phyloP scores from a whole-genome alignment of 1,284 basidiomycete species.

The Ustilago nuda region DNA sequence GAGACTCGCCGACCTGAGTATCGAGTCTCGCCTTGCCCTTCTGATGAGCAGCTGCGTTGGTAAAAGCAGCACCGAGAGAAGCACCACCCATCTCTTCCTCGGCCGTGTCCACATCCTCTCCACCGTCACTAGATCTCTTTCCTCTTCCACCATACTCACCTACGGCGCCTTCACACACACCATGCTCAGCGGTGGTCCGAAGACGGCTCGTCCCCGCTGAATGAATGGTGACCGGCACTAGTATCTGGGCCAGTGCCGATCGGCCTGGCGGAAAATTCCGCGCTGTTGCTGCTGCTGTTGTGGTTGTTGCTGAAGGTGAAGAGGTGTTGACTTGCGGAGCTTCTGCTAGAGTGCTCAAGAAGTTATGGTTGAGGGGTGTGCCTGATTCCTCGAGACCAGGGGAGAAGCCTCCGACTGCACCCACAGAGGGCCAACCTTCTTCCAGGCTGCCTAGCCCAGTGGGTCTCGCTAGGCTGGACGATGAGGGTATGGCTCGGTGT shows the following conservation, averaged over 20 bases:
- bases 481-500: constrained; percentile 12
- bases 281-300: constrained; percentile 9
- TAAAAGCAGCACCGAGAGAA: neutral
- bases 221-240: constrained; percentile 40
- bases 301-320: neutral
- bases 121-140: constrained; percentile 40
- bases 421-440: constrained; percentile 29
- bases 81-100: constrained; percentile 34
- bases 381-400: constrained; percentile 55
- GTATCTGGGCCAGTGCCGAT: constrained; percentile 51
- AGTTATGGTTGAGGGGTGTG: constrained; percentile 72
- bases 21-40: constrained; percentile 45
- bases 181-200: constrained; percentile 11
- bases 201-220: constrained; percentile 16
- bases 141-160: constrained; percentile 1
- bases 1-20: constrained; percentile 5
- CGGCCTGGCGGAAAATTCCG: constrained; percentile 53
- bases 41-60: neutral
- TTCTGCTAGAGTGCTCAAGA: constrained; percentile 72
- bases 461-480: constrained; percentile 14
- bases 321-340: constrained; percentile 28
- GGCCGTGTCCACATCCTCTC: constrained; percentile 46
- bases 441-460: constrained; percentile 22
- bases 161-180: constrained; percentile 2
- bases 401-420: constrained; percentile 36